Percentiles rank a stretch among this genome's conserved stretches.
These are phyloP conservation scores for Setaria viridis DNA, from an alignment of 202 grass and related monocot genomes.

Conservation along the genomic window DNA sequence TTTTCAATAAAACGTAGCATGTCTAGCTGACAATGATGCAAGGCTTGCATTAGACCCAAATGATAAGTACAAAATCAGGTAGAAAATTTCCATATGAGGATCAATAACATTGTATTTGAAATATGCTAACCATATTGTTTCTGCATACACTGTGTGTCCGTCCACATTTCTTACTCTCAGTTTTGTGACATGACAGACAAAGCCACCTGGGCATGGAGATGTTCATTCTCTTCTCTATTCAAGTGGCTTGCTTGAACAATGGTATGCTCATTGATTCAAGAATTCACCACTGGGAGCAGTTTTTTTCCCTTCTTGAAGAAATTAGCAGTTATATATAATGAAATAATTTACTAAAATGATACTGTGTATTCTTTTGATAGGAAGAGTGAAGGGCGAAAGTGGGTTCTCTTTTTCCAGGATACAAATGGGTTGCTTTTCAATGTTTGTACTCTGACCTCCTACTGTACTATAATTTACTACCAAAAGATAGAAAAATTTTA, in stretches of 20 bases:
- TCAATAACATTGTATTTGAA: constrained; percentile 23
- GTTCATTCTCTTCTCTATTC: constrained; percentile 96
- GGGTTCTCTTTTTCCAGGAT: constrained; percentile 99
- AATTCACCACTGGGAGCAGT: not conserved
- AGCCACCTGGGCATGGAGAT: constrained; percentile 99
- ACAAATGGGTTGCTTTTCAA: constrained; percentile 98
- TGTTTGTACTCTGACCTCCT: constrained; percentile 55
- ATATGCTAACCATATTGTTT: not conserved
- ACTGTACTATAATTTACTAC: constrained; percentile 10
- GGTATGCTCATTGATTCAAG: constrained; percentile 55
- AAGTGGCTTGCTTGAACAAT: constrained; percentile 84
- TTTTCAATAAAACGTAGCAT: constrained; percentile 92
- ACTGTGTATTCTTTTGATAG: constrained; percentile 55
- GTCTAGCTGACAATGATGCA: constrained; percentile 89
- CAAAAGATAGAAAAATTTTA: not conserved
- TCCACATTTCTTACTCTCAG: constrained; percentile 31
- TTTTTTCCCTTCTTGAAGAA: constrained; percentile 17
- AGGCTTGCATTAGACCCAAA: constrained; percentile 87
- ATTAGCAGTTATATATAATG: constrained; percentile 10
- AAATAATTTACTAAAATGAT: constrained; percentile 35
- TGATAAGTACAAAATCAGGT: constrained; percentile 97
- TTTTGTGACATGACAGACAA: constrained; percentile 75
- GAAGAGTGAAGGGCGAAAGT: constrained; percentile 67
- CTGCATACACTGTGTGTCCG: not conserved
- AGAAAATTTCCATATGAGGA: constrained; percentile 28